Base-by-base conservation (phyloP, 495 filamentous ascomycete species). In the Daldinia bambusicola region DNA sequence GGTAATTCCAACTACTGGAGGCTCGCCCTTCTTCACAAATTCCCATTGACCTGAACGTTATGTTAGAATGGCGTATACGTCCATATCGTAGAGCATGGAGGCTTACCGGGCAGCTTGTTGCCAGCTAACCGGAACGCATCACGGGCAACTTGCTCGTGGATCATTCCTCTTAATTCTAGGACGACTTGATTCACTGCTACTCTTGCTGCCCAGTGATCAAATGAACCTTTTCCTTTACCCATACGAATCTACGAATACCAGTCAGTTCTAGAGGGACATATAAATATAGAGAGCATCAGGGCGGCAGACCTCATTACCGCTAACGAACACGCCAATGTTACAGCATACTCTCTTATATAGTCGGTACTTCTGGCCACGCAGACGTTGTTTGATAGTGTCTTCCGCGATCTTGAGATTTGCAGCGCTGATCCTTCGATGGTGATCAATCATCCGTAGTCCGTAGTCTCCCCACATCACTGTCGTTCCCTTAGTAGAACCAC, bases 181-280 rank as follows among this genome's bases (percentile, higher is more conserved):
- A 98, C 83, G 41, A 99, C 85, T 78, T 92, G 90, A 79, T 90
- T 95, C 62, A 98, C 91, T 12, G 92, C 89, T 66, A 97, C 88
- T 74, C 94, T 89, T 14, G 90, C 85, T 31, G 95, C 92, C 95
- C 95, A 99, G 81, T 95, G 92, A 80, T 98, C 95, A 80, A 98
- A 98, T 69, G 89, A 90, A 71, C 95, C 95, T 82, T 98, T 99
- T 79, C 95, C 95, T 83, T 97, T 98, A 80, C 95, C 96, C 95
- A 99, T 99, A 85, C 96, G 90, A 71, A 90, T 81, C 87, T 89
- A 57, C 20, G 20, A 66, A 7, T 50, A 5, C 38, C 34, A 3
- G 45, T 72, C 48, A 74, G 70, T 63, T 26, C 43, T 22, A 13
- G 41, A 51, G n/a, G 31, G 10, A 10, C 4, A 63, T 48, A 40